A percentile compares a stretch with the other conserved stretches of the same genome.
Evolutionary conservation across 176 grass and related monocot species (phyloP).

Genomic region (Carex scoparia): DNA sequence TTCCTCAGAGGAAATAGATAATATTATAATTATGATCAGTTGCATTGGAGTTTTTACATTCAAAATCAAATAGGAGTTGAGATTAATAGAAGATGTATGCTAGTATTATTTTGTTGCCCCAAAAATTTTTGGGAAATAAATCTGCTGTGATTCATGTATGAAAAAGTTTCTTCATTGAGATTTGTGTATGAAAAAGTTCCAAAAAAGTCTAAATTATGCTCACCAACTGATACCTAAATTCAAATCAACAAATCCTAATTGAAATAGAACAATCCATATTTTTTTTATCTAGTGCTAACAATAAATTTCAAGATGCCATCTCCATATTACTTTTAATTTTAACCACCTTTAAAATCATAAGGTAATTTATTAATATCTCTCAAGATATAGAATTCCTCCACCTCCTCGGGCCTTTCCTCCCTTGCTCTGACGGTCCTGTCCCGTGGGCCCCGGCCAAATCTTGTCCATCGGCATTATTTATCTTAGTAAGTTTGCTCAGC

Average conservation of each 20-base stretch:
- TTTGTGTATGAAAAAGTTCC: not conserved
- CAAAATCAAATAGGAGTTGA: not conserved
- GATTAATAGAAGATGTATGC: not conserved
- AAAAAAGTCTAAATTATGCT: not conserved
- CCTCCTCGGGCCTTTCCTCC: slow-evolving; percentile 61
- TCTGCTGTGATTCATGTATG: too few species aligned
- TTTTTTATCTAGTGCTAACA: not conserved
- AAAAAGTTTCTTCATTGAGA: too few species aligned
- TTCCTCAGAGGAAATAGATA: too few species aligned
- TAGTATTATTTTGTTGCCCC: not conserved
- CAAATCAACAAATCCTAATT: not conserved
- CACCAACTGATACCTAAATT: not conserved
- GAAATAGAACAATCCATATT: not conserved
- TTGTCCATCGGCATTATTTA: slow-evolving; percentile 43
- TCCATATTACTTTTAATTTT: not conserved
- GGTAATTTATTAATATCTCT: slow-evolving; percentile 9
- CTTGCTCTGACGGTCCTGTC: slow-evolving; percentile 22
- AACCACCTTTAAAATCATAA: not conserved
- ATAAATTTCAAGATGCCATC: not conserved
- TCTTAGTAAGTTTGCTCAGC: slow-evolving; percentile 80
- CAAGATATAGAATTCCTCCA: slow-evolving; percentile 99
- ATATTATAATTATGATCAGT: too few species aligned
- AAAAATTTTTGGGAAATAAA: too few species aligned
- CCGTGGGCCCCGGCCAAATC: slow-evolving; percentile 19
- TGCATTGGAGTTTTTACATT: too few species aligned